Evolutionary conservation across 2,329 filamentous ascomycete species (phyloP).

Genomic region (Phaeoacremonium minimum): DNA sequence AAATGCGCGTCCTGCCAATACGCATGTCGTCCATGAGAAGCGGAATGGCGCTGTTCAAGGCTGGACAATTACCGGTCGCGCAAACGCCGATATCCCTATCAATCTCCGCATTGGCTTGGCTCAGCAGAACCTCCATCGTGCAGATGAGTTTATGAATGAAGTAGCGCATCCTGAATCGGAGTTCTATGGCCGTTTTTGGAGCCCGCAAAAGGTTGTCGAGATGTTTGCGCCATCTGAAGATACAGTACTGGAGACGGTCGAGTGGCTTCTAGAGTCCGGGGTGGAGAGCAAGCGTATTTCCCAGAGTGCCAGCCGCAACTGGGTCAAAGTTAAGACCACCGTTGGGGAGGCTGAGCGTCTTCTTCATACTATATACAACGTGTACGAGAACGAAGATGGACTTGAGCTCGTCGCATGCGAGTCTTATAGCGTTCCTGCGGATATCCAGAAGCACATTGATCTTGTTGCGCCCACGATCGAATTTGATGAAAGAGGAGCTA

Average conservation of each 20-base stretch:
- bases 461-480: constrained; percentile 8
- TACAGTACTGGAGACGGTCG: constrained; percentile 1
- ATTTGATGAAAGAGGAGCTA: constrained; percentile 7
- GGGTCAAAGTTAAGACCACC: constrained; percentile 9
- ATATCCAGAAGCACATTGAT: constrained; percentile 7
- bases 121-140: too few species aligned
- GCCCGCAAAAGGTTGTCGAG: constrained; percentile 6
- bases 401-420: constrained; percentile 7
- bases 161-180: constrained; percentile 8
- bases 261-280: constrained; percentile 7
- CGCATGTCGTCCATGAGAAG: too few species aligned
- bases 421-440: constrained; percentile 7
- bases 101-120: too few species aligned
- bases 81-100: too few species aligned
- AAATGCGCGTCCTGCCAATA: too few species aligned
- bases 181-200: constrained; percentile 10
- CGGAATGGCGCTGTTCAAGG: too few species aligned
- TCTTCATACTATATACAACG: constrained; percentile 9
- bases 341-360: constrained; percentile 8
- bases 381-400: constrained; percentile 8
- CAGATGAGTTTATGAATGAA: too few species aligned
- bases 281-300: constrained; percentile 7
- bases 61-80: too few species aligned
- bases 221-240: constrained; percentile 7
- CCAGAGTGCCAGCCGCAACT: constrained; percentile 7